A percentile compares a stretch with the other conserved stretches of the same genome.
Conservation (phyloP, 805 yeast genomes). For the Komagataella pastoris region DNA sequence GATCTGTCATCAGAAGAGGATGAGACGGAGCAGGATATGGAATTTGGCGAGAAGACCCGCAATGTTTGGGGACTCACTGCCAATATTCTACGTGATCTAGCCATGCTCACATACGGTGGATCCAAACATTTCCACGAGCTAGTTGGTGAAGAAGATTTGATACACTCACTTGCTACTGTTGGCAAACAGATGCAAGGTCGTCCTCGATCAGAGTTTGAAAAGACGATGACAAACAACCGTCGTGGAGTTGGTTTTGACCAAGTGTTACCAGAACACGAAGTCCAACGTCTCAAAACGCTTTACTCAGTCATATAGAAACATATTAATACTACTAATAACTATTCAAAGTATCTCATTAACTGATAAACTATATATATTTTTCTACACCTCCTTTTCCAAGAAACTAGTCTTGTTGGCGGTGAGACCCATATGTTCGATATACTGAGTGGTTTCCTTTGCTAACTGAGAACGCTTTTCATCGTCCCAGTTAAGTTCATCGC, state of each 20-base stretch:
- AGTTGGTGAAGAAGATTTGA: constrained; percentile 55
- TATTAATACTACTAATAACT: neutral
- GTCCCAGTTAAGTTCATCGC: constrained; percentile 65
- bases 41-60: constrained; percentile 33
- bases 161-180: constrained; percentile 35
- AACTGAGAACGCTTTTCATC: constrained; percentile 30
- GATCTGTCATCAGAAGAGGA: constrained; percentile 49
- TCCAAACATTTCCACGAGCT: constrained; percentile 14
- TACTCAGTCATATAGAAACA: constrained; percentile 17
- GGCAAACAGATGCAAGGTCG: constrained; percentile 41
- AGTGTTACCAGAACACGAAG: constrained; percentile 29
- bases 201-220: constrained; percentile 40
- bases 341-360: neutral
- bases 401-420: constrained; percentile 12
- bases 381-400: constrained; percentile 1
- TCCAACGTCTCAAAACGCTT: constrained; percentile 24
- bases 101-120: constrained; percentile 37
- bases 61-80: constrained; percentile 82
- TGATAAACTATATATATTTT: neutral
- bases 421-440: constrained; percentile 51
- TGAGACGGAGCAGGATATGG: constrained; percentile 19
- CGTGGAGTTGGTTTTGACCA: constrained; percentile 30
- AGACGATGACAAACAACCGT: constrained; percentile 29
- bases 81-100: constrained; percentile 60
- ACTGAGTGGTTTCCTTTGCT: constrained; percentile 35